Conservation (phyloP, 2,329 filamentous ascomycete genomes). For the Pseudocercospora eumusae region DNA sequence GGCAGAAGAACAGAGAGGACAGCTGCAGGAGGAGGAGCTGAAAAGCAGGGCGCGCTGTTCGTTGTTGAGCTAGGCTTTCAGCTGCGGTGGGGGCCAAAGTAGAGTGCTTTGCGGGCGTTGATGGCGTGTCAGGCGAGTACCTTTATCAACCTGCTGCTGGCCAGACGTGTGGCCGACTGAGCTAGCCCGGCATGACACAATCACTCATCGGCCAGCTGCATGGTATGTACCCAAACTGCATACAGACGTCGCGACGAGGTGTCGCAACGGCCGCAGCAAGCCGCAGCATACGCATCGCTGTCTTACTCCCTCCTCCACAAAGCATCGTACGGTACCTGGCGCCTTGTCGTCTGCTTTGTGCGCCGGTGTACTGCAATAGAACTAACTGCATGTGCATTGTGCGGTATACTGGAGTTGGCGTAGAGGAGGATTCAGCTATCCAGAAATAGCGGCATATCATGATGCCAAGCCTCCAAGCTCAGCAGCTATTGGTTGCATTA, state of each 20-base stretch:
- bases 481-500: not conserved
- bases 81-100: conserved; percentile 7
- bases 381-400: no score
- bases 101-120: conserved; percentile 1
- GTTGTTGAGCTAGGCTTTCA: conserved; percentile 7
- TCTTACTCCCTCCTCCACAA: not conserved
- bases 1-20: not conserved
- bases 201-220: conserved; percentile 6
- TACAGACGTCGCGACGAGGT: not conserved
- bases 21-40: conserved; percentile 8
- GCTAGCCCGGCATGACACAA: conserved; percentile 13
- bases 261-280: conserved; percentile 15
- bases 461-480: not conserved
- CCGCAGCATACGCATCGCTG: conserved; percentile 13
- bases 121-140: conserved; percentile 6
- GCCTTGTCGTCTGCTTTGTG: not conserved
- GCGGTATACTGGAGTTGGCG: conserved; percentile 7
- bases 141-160: conserved; percentile 8
- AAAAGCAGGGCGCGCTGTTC: not conserved
- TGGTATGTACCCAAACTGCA: not conserved
- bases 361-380: conserved; percentile 7
- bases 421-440: conserved; percentile 11
- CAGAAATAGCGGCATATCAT: not conserved
- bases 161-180: conserved; percentile 10
- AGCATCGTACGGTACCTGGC: conserved; percentile 2